These are phyloP conservation scores for Eucalyptus albens DNA, from an alignment of 345 rosid species.

Conservation along the genomic window DNA sequence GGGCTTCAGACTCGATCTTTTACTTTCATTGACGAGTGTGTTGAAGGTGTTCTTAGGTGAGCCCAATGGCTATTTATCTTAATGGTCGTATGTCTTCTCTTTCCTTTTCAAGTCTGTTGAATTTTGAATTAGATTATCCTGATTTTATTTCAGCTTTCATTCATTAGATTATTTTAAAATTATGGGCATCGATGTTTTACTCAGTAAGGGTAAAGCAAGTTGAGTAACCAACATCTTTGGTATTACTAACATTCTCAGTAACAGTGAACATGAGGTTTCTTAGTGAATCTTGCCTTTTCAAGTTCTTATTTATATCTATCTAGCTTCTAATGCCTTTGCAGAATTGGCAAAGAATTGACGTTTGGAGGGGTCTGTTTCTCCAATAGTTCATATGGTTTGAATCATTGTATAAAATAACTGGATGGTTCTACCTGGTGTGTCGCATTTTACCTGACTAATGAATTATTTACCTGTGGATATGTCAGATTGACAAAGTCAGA, in stretches of 20 bases:
- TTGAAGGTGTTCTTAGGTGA: conserved; percentile 95
- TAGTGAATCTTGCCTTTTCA: not conserved
- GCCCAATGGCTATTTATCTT: not conserved
- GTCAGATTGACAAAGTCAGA: conserved; percentile 87
- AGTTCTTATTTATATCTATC: not conserved
- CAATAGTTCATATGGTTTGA: not conserved
- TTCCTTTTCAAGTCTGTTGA: not conserved
- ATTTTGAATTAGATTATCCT: not conserved
- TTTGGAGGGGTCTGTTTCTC: not conserved
- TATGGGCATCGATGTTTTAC: not conserved
- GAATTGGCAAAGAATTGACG: not conserved
- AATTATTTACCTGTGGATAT: no score
- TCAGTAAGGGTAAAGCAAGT: not conserved
- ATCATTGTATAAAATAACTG: not conserved
- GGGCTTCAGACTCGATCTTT: conserved; percentile 96
- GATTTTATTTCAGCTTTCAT: not conserved
- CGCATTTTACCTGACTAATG: not conserved
- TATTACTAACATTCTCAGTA: not conserved
- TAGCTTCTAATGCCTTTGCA: not conserved
- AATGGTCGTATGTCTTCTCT: not conserved
- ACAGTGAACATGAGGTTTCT: not conserved
- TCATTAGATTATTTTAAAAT: not conserved
- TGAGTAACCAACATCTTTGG: not conserved
- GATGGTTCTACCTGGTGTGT: not conserved
- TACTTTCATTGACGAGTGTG: conserved; percentile 97